A percentile compares a stretch with the other conserved stretches of the same genome.
These are phyloP conservation scores for Phytophthora constricta DNA, from an alignment of 352 stramenopile genomes.

Conservation along the genomic window DNA sequence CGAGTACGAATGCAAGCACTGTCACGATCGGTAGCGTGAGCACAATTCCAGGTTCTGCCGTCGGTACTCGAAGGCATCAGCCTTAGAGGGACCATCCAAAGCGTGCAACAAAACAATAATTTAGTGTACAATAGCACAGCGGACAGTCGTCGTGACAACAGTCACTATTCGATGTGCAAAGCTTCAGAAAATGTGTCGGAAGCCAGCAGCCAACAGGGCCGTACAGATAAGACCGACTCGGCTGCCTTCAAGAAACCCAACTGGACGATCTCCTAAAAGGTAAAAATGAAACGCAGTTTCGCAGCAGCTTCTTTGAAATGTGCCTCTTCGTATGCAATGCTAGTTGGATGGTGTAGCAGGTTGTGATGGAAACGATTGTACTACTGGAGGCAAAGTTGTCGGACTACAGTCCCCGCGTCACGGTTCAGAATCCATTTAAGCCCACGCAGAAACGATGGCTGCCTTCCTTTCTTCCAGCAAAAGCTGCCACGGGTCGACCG, in stretches of 20 bases:
- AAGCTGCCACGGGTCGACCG: slow-evolving; percentile 3
- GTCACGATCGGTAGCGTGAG: slow-evolving; percentile 25
- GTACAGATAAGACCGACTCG: slow-evolving; percentile 7
- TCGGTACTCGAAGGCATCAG: slow-evolving; percentile 27
- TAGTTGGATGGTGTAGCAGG: slow-evolving; percentile 9
- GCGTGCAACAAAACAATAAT: slow-evolving; percentile 27
- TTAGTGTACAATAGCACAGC: slow-evolving; percentile 36
- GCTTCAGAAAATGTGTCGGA: too few relatives aligned
- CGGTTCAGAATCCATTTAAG: slow-evolving; percentile 39
- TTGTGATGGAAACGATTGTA: slow-evolving; percentile 28
- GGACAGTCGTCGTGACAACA: neutral
- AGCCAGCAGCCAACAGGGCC: too few relatives aligned
- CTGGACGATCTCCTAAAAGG: too few relatives aligned
- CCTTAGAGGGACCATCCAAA: slow-evolving; percentile 5
- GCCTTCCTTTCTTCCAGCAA: slow-evolving; percentile 19
- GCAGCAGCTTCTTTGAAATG: neutral
- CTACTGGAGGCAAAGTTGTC: slow-evolving; percentile 40
- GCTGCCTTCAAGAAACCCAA: too few relatives aligned
- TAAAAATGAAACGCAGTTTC: slow-evolving; percentile 45
- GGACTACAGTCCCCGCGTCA: slow-evolving; percentile 26
- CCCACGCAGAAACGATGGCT: slow-evolving; percentile 25
- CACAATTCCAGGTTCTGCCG: slow-evolving; percentile 26
- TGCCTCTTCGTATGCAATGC: slow-evolving; percentile 26
- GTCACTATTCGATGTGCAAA: too few relatives aligned
- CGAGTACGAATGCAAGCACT: slow-evolving; percentile 32